Evolutionary conservation across 2,329 filamentous ascomycete genomes (phyloP), one percentile per base, ranked within the genome.

Genomic region (Fusarium nurragi): DNA sequence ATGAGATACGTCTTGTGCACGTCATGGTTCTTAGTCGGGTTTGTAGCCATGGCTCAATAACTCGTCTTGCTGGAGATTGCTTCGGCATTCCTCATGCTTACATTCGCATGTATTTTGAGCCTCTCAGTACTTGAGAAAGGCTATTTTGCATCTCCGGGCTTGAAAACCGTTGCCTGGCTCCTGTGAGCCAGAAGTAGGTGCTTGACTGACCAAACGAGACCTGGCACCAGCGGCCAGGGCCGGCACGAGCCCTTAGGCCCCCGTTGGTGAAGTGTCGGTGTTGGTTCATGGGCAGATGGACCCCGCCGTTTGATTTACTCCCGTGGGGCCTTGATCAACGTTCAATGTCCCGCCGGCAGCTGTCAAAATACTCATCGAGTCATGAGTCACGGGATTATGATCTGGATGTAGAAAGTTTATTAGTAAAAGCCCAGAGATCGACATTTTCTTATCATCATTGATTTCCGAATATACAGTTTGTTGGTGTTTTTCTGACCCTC

Each of bases 211-310:
- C 30, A 54, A 56, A 65, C 43, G 40, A 61, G 60, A 46, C 54
- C 55, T 68, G 50, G 53, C 57, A 65, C 47, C 59, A 60, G 38
- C 43, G 39, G 36, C 40, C 52, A 53, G 60, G 64, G 38, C 49
- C 64, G 64, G 64, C 64, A 65, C 61, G 65, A 65, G 53, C 65
- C 61, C 38, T 68, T 59, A 52, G 49, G 26, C 37, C 39, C 57
- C 37, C 44, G 45, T 30, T 59, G 45, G 46, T 39, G 54, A 58
- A 32, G 52, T 57, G 26, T 18, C 39, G 52, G 40, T 58, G 40
- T 18, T 50, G 37, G 51, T 40, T 45, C 45, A 32, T 36, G 49
- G 53, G 38, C 53, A 49, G 32, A 32, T 38, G 43, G 53, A 60
- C 54, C 65, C 65, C 61, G 40, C 61, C 39, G 37, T 63, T 55